phyloP scores from a whole-genome alignment of 1,139 yeast species.

The Taiozyma onychis region DNA sequence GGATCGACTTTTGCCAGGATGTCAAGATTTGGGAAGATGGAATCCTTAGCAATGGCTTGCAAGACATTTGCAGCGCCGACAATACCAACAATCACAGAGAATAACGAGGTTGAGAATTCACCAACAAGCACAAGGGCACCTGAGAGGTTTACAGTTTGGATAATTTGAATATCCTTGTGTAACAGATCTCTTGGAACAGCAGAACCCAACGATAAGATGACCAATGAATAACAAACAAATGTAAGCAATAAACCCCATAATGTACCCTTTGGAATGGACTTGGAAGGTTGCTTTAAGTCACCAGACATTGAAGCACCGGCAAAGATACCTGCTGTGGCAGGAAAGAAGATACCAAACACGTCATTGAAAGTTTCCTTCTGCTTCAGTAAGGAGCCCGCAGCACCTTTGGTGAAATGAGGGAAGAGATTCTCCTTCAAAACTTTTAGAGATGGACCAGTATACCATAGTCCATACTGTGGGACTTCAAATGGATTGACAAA shows the following conservation, averaged over 20 bases:
- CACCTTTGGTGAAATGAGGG: constrained; percentile 82
- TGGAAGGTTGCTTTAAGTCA: constrained; percentile 79
- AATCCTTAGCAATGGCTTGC: constrained; percentile 87
- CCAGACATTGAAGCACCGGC: constrained; percentile 99
- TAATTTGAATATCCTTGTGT: constrained; percentile 71
- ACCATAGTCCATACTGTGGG: constrained; percentile 42
- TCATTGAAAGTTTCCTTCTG: constrained; percentile 72
- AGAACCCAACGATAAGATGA: constrained; percentile 72
- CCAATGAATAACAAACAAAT: constrained; percentile 65
- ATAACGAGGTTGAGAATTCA: constrained; percentile 82
- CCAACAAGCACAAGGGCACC: constrained; percentile 77
- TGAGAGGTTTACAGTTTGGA: constrained; percentile 72
- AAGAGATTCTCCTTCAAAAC: constrained; percentile 60
- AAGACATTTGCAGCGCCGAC: constrained; percentile 90
- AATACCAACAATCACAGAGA: constrained; percentile 90
- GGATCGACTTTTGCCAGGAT: constrained; percentile 48
- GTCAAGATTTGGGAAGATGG: constrained; percentile 70
- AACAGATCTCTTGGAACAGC: constrained; percentile 76
- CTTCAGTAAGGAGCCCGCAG: constrained; percentile 78
- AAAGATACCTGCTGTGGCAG: constrained; percentile 96
- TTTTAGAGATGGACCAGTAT: constrained; percentile 68
- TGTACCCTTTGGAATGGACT: constrained; percentile 87
- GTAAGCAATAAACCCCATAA: constrained; percentile 74
- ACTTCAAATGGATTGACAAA: constrained; percentile 55
- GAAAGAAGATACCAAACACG: constrained; percentile 91